phyloP scores from a whole-genome alignment of 2,329 filamentous ascomycete genomes.

The Pyrenochaeta sp. region DNA sequence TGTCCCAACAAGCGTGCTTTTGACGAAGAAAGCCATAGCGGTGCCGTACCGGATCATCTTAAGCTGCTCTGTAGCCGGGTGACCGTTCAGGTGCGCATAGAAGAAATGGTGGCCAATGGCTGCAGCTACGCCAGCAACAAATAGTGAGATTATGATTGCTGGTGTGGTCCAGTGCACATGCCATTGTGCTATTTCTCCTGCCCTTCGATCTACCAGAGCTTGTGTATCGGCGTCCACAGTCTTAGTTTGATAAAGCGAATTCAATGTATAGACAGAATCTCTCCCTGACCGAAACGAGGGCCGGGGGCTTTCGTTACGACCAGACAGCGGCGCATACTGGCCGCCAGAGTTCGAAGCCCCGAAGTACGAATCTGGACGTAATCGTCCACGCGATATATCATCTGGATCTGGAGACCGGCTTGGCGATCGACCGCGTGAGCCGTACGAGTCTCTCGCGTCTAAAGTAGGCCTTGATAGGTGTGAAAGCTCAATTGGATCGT shows the following conservation, averaged over 20 bases:
- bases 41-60: slow-evolving; percentile 48
- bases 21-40: slow-evolving; percentile 49
- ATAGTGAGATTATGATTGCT: slow-evolving; percentile 36
- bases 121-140: slow-evolving; percentile 40
- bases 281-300: slow-evolving; percentile 23
- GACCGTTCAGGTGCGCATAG: slow-evolving; percentile 41
- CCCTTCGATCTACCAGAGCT: slow-evolving; percentile 41
- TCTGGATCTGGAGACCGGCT: slow-evolving; percentile 15
- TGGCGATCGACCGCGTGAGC: slow-evolving; percentile 16
- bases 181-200: slow-evolving; percentile 47
- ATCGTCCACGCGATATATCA: slow-evolving; percentile 15
- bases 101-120: slow-evolving; percentile 49
- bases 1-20: slow-evolving; percentile 45
- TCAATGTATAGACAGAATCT: slow-evolving; percentile 34
- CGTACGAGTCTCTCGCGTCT: slow-evolving; percentile 14
- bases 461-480: slow-evolving; percentile 20
- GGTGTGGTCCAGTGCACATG: slow-evolving; percentile 47
- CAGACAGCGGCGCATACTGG: slow-evolving; percentile 32
- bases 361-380: slow-evolving; percentile 27
- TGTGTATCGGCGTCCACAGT: slow-evolving; percentile 42
- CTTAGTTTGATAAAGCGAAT: slow-evolving; percentile 36
- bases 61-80: slow-evolving; percentile 41
- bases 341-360: slow-evolving; percentile 14
- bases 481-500: slow-evolving; percentile 43
- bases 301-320: slow-evolving; percentile 18